Evolutionary conservation across 176 grass and related monocot genomes (phyloP), one percentile per base, ranked within the genome.

Genomic region (Cenchrus purpureus): DNA sequence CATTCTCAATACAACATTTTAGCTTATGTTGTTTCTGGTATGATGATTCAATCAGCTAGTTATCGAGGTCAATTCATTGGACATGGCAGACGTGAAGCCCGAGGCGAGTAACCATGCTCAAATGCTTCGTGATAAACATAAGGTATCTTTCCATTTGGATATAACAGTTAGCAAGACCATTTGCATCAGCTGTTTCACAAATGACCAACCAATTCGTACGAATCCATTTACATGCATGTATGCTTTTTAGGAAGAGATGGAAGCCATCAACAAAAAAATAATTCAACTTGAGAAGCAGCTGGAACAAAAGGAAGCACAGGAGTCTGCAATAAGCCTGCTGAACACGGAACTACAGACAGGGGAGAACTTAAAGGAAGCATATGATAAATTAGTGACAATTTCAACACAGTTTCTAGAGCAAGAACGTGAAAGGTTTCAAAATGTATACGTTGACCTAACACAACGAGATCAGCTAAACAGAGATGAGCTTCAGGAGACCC

Each of bases 331-430:
- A 20, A 37, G 8, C 8, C 54, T 37, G 48, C 46, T 85, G 54
- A 81, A 85, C 83, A 81, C 28, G 43, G 85, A 25, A 71, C 44
- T 81, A 55, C 61, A 89, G 25, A 8, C 83, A 44, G 78, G 88
- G 55, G 63, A 29, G 40, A 76, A 70, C 0, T 55, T 81, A 20
- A 6, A 4, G 10, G 82, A 81, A 69, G 77, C 85, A 42, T 25
- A 43, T 68, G 53, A 63, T 48, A n/a, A 14, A 7, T 42, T 69
- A 17, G 70, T 75, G 45, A 37, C 20, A 4, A 19, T 52, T 19
- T 71, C 44, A 66, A 73, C 43, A 46, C 32, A 55, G 22, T 57
- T 20, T 73, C 16, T 82, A 32, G 64, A 85, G 7, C 29, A 86
- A 44, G 72, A 89, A 45, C 0, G 0, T 17, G 8, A 48, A 63